phyloP scores from a whole-genome alignment of 2,329 filamentous ascomycete species.

The Atkinsonella texensis region DNA sequence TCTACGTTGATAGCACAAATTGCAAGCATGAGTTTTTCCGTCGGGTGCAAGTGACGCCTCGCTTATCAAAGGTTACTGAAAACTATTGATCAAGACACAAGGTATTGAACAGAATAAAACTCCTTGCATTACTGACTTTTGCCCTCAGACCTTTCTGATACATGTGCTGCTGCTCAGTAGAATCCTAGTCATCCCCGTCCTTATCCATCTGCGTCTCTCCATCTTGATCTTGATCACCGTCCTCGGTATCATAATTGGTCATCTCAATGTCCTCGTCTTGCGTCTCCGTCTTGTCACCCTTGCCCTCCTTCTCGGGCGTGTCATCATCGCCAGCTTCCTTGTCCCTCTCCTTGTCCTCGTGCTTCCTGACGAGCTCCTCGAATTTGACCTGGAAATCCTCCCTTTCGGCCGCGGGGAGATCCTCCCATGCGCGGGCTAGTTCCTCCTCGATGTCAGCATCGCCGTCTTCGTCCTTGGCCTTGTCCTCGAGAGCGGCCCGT shows the following conservation, averaged over 20 bases:
- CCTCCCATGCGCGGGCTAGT: slow-evolving; percentile 42
- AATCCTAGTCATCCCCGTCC: slow-evolving; percentile 17
- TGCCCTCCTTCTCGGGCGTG: slow-evolving; percentile 11
- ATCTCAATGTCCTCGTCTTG: slow-evolving; percentile 40
- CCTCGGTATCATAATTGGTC: slow-evolving; percentile 32
- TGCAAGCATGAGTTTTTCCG: too few relatives aligned
- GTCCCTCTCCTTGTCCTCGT: slow-evolving; percentile 12
- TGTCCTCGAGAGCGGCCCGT: slow-evolving; percentile 30
- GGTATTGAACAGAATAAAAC: not conserved
- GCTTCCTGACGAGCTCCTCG: slow-evolving; percentile 16
- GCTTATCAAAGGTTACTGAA: too few relatives aligned
- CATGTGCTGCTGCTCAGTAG: too few relatives aligned
- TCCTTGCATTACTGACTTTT: not conserved
- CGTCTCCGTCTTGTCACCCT: slow-evolving; percentile 18
- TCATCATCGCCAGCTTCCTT: slow-evolving; percentile 8
- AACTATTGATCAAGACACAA: too few relatives aligned
- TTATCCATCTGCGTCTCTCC: slow-evolving; percentile 21
- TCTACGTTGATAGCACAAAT: too few relatives aligned
- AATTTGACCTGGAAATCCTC: slow-evolving; percentile 33
- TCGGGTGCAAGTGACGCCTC: too few relatives aligned
- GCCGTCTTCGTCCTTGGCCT: slow-evolving; percentile 27
- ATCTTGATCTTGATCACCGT: slow-evolving; percentile 4
- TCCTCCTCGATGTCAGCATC: slow-evolving; percentile 37
- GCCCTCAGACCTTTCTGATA: too few relatives aligned
- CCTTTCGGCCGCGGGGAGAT: slow-evolving; percentile 35